Base-by-base conservation (phyloP, 1,139 yeast genomes). In the Blastobotrys serpentis region DNA sequence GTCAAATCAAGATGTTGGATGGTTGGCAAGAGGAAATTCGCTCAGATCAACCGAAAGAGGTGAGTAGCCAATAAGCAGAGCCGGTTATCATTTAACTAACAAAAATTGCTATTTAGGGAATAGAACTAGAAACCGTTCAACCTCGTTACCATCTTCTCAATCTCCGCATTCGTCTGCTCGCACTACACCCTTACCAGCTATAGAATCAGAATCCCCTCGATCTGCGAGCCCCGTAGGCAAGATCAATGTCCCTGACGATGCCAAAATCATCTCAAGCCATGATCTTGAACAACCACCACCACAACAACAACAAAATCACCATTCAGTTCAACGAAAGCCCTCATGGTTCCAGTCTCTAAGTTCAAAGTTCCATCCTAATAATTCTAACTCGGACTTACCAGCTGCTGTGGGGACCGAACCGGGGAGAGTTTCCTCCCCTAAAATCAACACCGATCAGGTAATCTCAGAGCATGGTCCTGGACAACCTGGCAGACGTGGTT, bases 1-100 rank as follows among this genome's bases (percentile, higher is more conserved):
- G 4, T 72, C 84, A 44, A 81, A 82, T 60, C 84, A 84, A 36
- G 89, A 84, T 60, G 87, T 84, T 10, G 89, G 83, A 58, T 84
- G 90, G 90, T 67, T 83, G 21, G 82, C 83, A 58, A 68, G 88
- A 53, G 56, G 58, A 10, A 52, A 86, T 84, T 21, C 80, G 78
- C 66, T 71, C 50, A 79, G 42, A 22, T 36, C 34, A 13, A 34
- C 82, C 68, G 58, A 71, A 76, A 43, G 78, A 76, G 48, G 52
- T 48, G 44, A 25, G 52, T n/a, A n/a, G n/a, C n/a, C n/a, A n/a
- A n/a, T n/a, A n/a, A n/a, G n/a, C n/a, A n/a, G n/a, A n/a, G n/a
- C n/a, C n/a, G n/a, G n/a, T n/a, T n/a, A n/a, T n/a, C n/a, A 36
- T 36, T 10, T 13, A n/a, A 17, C 29, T 2, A 33, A 43, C 6